Evolutionary conservation across 305 asterid genomes (phyloP).

Genomic region (Stenogyne calaminthoides): DNA sequence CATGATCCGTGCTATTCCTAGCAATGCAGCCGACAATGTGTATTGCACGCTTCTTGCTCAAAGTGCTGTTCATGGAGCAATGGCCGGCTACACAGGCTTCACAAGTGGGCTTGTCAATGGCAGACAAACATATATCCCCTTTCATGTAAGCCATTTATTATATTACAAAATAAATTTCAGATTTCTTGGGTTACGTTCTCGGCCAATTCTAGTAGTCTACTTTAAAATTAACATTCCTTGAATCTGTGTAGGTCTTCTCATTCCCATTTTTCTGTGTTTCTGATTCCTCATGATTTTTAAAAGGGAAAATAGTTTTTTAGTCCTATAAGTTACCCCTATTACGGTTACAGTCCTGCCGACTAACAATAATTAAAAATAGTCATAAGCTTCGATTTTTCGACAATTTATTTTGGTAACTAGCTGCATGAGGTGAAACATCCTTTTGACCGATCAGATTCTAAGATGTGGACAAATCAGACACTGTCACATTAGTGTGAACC

Average conservation of each 20-base stretch:
- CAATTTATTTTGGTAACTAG: too few relatives aligned
- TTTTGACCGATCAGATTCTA: too few relatives aligned
- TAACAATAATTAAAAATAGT: too few relatives aligned
- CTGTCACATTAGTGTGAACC: too few relatives aligned
- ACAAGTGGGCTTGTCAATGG: conserved; percentile 80
- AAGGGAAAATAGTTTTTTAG: too few relatives aligned
- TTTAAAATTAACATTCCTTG: neutral
- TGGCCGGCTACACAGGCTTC: conserved; percentile 87
- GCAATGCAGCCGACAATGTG: conserved; percentile 83
- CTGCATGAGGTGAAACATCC: too few relatives aligned
- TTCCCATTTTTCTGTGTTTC: neutral
- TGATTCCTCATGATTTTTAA: neutral
- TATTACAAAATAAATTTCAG: conserved; percentile 2
- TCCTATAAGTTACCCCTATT: too few relatives aligned
- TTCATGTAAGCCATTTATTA: conserved; percentile 46
- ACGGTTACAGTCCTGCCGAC: too few relatives aligned
- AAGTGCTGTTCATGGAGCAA: conserved; percentile 88
- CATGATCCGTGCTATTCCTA: conserved; percentile 89
- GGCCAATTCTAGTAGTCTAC: neutral
- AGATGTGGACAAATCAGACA: too few relatives aligned
- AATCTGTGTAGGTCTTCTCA: neutral
- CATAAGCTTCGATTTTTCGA: too few relatives aligned
- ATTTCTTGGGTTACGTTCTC: conserved; percentile 17
- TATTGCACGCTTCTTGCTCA: conserved; percentile 88
- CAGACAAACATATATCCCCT: conserved; percentile 74